Evolutionary conservation across 1,284 basidiomycete species (phyloP), one percentile per base, ranked within the genome.

Genomic region (Austroboletus novae-zelandiae): DNA sequence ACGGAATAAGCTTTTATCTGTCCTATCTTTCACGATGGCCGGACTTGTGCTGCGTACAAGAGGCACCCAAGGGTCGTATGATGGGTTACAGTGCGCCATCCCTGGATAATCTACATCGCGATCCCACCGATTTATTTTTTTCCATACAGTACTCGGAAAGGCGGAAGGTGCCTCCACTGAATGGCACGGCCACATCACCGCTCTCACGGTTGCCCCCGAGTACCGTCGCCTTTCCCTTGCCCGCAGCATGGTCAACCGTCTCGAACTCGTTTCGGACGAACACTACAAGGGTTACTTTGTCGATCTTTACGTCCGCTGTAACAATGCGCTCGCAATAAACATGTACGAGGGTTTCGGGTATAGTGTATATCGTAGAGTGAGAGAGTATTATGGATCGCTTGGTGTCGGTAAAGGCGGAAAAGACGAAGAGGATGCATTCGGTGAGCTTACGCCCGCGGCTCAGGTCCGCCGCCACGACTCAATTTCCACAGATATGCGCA

Each of bases 311-410:
- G 94, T 95, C 44, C 82, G 93, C 48, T 90, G 89, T 57, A 83
- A 84, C 44, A 94, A 94, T 60, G 62, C 72, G 5, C 75, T 91
- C 15, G 89, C 88, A 14, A 87, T 93, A 53, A 73, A 71, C 15
- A 89, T 96, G 86, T 96, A 96, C 66, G 89, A 96, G 61, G 77
- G 80, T 18, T 73, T 94, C 60, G 92, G 89, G 4, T 96, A 96
- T 61, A 89, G 85, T 58, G 90, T 95, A 13, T 96, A 89, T 68
- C 75, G 91, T 35, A 74, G 87, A 51, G 92, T 96, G 40, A 77
- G 80, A 53, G 89, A 91, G 61, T 96, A 96, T 69, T 96, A 96
- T 70, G 86, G 86, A 13, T 85, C 77, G 50, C 71, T 92, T 11
- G 86, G 86, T 3, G 65, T 81, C 35, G 81, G 87, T 10, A 80